Base-by-base conservation (phyloP, 2,329 filamentous ascomycete species). In the Penicillium paneum region DNA sequence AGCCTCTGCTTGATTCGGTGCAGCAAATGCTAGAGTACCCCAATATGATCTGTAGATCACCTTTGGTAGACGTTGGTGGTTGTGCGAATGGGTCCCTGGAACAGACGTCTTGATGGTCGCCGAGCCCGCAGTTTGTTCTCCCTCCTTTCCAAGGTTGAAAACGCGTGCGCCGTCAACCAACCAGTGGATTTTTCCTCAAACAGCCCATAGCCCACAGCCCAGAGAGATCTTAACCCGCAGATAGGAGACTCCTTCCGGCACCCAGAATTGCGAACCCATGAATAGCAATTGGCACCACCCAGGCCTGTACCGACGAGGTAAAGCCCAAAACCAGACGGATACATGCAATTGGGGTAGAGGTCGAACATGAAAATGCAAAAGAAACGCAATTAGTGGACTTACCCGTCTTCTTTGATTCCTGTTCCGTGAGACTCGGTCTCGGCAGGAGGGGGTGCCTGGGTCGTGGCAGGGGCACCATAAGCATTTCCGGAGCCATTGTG, bases 321-420 rank as follows among this genome's bases (percentile, higher is more conserved):
- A 39, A 59, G 49, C 55, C 51, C 56, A 21, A 52, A 53, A 51
- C 40, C 41, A 38, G 35, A 42, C 35, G 48, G 31, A 28, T 51
- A 40, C 45, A 36, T 43, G 42, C 31, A 38, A 52, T 48, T 43
- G 54, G 38, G 53, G 17, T 51, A 46, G 28, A 35, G 43, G 53
- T n/a, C 12, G 17, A 38, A 55, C 35, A 35, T 49, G 28, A 65
- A 57, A 55, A 49, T 26, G 8, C 12, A 62, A 58, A 61, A 62
- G 60, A 26, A 66, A 62, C 55, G 54, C 55, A 42, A 36, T 28
- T 40, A 42, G 32, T 43, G 15, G n/a, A 85, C 90, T 92, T 86
- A 95, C 90, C 90, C 90, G 71, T 95, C 90, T 83, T 95, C 90
- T 76, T 95, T 95, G 54, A 92, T 89, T 45, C 74, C 75, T 24